Conservation (phyloP, 179 eudicot genomes). For the Actinidia chinensis region DNA sequence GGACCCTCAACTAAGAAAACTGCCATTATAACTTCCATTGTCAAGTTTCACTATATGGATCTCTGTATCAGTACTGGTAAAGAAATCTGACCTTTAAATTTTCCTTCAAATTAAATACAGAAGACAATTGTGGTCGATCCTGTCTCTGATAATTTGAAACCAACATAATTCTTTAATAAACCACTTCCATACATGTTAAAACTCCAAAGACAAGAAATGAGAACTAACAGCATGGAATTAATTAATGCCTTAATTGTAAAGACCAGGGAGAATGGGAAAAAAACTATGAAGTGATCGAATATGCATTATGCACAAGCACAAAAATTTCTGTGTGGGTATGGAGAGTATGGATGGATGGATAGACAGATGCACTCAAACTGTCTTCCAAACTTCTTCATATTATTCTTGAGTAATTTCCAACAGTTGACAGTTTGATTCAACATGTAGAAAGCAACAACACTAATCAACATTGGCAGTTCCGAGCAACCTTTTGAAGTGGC, state of each 20-base stretch:
- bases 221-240: too few species aligned
- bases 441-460: not conserved
- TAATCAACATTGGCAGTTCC: not conserved
- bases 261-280: not conserved
- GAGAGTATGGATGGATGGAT: not conserved
- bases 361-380: not conserved
- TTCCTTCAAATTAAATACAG: not conserved
- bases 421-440: not conserved
- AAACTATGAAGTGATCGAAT: not conserved
- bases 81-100: not conserved
- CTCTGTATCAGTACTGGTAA: not conserved
- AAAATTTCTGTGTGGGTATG: not conserved
- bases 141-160: not conserved
- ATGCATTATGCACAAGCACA: not conserved
- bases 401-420: not conserved
- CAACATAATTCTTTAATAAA: not conserved
- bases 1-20: too few species aligned
- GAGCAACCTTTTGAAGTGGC: not conserved
- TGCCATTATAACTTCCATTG: too few species aligned
- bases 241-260: not conserved
- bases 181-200: not conserved
- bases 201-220: too few species aligned
- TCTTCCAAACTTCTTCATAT: not conserved
- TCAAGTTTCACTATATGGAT: not conserved
- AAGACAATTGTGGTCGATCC: not conserved